phyloP scores from a whole-genome alignment of 2,329 filamentous ascomycete genomes.

The Periconia digitata region DNA sequence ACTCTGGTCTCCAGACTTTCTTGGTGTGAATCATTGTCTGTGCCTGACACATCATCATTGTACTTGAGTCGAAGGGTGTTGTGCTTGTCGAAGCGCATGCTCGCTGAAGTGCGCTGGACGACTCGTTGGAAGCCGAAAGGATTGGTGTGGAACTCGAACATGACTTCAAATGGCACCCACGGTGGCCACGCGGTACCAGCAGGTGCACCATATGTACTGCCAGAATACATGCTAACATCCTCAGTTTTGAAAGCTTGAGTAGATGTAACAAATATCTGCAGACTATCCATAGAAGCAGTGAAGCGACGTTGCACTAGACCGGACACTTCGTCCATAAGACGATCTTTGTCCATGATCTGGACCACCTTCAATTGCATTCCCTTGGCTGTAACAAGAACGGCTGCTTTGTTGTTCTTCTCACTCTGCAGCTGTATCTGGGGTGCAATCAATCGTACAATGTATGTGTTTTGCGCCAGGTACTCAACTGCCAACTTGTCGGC shows the following conservation, averaged over 20 bases:
- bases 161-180: slow-evolving; percentile 97
- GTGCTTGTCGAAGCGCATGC: slow-evolving; percentile 95
- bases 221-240: slow-evolving; percentile 89
- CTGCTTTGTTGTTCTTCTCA: slow-evolving; percentile 95
- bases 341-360: slow-evolving; percentile 95
- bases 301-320: slow-evolving; percentile 94
- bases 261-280: slow-evolving; percentile 96
- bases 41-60: slow-evolving; percentile 83
- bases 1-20: slow-evolving; percentile 75
- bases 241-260: slow-evolving; percentile 85
- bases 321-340: slow-evolving; percentile 88
- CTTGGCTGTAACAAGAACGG: slow-evolving; percentile 94
- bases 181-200: slow-evolving; percentile 90
- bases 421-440: slow-evolving; percentile 98
- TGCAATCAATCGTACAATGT: slow-evolving; percentile 91
- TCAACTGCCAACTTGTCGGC: slow-evolving; percentile 75
- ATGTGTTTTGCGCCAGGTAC: slow-evolving; percentile 88
- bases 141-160: slow-evolving; percentile 93
- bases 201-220: slow-evolving; percentile 86
- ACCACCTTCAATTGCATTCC: slow-evolving; percentile 98
- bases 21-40: slow-evolving; percentile 51
- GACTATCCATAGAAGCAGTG: slow-evolving; percentile 92
- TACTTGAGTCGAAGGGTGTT: slow-evolving; percentile 96
- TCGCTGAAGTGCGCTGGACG: slow-evolving; percentile 94
- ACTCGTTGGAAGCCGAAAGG: slow-evolving; percentile 98